Evolutionary conservation across 106 monocot species (phyloP).

Genomic region (Dendrobium officinale): DNA sequence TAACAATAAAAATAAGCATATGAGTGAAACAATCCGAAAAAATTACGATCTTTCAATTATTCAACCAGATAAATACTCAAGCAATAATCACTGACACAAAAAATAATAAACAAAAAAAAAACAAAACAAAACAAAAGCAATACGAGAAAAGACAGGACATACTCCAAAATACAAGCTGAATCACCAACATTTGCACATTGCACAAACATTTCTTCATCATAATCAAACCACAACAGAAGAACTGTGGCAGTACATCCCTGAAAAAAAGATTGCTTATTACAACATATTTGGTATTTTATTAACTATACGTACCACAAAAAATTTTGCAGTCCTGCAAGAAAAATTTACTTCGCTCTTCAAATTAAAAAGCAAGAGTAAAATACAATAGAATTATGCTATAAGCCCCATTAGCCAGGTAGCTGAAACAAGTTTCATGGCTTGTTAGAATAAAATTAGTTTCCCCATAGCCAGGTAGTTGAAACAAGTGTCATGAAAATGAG

Average conservation of each 20-base stretch:
- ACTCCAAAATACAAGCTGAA: conserved; percentile 89
- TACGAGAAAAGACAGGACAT: conserved; percentile 9
- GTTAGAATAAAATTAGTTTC: no score
- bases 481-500: no score
- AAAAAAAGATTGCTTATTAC: conserved; percentile 10
- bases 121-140: background rate
- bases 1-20: background rate
- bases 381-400: background rate
- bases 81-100: background rate
- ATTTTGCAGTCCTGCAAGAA: background rate
- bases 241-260: conserved; percentile 95
- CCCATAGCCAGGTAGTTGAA: no score
- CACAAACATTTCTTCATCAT: conserved; percentile 52
- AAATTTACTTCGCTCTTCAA: background rate
- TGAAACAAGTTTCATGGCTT: no score
- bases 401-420: no score
- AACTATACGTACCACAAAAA: background rate
- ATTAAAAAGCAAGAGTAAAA: background rate
- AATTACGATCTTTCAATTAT: background rate
- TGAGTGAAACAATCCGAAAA: background rate
- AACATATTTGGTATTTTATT: background rate
- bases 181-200: conserved; percentile 99
- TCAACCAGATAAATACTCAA: conserved; percentile 1
- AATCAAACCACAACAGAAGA: conserved; percentile 81
- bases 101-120: no score